Conservation (phyloP, 1,284 basidiomycete species). For the Vanrija pseudolonga region DNA sequence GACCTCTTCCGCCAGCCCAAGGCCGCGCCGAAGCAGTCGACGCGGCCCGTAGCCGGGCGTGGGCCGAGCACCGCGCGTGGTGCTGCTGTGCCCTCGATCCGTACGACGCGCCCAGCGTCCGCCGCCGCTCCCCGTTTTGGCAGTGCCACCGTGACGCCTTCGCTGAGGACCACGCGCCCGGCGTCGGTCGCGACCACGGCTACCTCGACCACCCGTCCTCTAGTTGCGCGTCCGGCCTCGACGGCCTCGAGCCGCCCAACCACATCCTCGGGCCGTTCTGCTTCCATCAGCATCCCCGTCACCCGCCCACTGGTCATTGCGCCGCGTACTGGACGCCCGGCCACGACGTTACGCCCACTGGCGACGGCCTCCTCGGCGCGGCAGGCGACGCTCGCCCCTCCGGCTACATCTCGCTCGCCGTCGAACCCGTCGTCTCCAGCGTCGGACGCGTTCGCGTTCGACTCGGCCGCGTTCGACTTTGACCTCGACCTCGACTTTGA, state of each 20-base stretch:
- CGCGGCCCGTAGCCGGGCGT: neutral
- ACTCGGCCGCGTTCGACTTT: conserved; percentile 2
- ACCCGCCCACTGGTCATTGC: neutral
- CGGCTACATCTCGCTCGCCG: neutral
- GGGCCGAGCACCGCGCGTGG: neutral
- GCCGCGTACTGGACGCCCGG: too few relatives aligned
- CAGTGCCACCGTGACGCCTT: neutral
- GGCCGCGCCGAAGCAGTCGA: neutral
- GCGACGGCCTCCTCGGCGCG: neutral
- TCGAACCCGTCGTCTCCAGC: neutral
- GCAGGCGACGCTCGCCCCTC: neutral
- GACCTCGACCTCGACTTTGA: conserved; percentile 12
- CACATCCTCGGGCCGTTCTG: neutral
- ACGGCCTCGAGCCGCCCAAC: neutral
- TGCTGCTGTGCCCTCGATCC: neutral
- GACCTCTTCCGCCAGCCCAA: conserved; percentile 1
- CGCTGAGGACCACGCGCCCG: neutral
- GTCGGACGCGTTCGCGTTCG: neutral
- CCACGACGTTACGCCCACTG: neutral
- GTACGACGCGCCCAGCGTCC: neutral
- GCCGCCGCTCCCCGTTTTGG: neutral
- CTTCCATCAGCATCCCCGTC: neutral
- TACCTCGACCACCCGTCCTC: too few relatives aligned
- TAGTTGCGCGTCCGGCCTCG: neutral
- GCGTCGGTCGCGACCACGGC: too few relatives aligned